These are phyloP conservation scores for Globisporangium ultimum DNA, from an alignment of 352 stramenopile genomes.

Conservation along the genomic window DNA sequence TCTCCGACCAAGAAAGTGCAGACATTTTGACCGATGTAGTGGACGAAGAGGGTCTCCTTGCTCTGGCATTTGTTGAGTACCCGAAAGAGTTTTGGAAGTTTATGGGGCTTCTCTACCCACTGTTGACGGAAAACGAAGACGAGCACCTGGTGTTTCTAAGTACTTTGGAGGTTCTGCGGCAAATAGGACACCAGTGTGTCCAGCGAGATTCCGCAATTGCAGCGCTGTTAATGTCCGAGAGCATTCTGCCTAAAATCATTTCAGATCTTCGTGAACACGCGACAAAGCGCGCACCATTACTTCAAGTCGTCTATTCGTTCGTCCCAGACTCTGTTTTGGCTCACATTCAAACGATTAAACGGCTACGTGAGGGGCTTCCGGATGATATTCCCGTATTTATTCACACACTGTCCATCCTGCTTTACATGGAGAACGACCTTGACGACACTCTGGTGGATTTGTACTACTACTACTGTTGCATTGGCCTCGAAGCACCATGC, in stretches of 20 bases:
- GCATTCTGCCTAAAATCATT: conserved; percentile 43
- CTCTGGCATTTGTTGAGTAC: conserved; percentile 62
- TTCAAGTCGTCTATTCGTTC: conserved; percentile 65
- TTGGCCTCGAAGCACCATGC: conserved; percentile 65
- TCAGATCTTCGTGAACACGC: conserved; percentile 20
- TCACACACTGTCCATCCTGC: conserved; percentile 60
- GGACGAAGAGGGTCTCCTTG: conserved; percentile 53
- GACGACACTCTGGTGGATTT: conserved; percentile 75
- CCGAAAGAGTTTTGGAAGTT: conserved; percentile 85
- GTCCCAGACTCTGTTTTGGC: conserved; percentile 41
- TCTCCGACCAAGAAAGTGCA: conserved; percentile 33
- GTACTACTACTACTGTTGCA: conserved; percentile 88
- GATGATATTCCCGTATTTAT: conserved; percentile 76
- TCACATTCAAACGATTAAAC: conserved; percentile 77
- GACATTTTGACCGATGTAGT: conserved; percentile 37
- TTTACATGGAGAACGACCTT: conserved; percentile 68
- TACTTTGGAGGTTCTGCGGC: conserved; percentile 26
- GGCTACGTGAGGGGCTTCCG: conserved; percentile 55
- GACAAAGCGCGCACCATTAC: conserved; percentile 46
- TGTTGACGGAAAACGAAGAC: conserved; percentile 50
- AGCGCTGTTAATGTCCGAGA: conserved; percentile 53
- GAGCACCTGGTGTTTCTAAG: conserved; percentile 38
- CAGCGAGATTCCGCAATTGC: conserved; percentile 39
- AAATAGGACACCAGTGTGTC: conserved; percentile 41
- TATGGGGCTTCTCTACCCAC: conserved; percentile 40